Percentiles rank a stretch among this genome's conserved stretches.
phyloP scores from a whole-genome alignment of 352 stramenopile genomes.

The Pythium phragmitis region DNA sequence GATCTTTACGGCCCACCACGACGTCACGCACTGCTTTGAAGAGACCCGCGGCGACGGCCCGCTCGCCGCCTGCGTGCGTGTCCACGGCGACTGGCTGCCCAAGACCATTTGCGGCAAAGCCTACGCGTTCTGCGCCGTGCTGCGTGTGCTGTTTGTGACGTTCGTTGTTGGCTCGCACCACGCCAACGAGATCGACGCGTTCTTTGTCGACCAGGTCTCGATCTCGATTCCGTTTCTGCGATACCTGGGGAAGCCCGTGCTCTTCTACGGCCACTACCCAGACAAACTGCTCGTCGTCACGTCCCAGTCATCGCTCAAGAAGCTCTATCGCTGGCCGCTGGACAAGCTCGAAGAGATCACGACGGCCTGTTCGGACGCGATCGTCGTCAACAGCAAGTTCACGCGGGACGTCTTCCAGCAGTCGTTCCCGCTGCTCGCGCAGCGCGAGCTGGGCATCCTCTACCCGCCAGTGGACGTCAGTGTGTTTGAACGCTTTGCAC shows the following conservation, averaged over 20 bases:
- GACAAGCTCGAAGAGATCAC: constrained; percentile 94
- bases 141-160: constrained; percentile 94
- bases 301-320: constrained; percentile 66
- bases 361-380: constrained; percentile 80
- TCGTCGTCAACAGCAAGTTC: constrained; percentile 97
- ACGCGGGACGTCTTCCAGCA: constrained; percentile 89
- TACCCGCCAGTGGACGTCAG: constrained; percentile 94
- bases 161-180: constrained; percentile 45
- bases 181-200: constrained; percentile 58
- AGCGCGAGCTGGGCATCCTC: constrained; percentile 80
- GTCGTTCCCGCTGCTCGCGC: constrained; percentile 80
- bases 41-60: constrained; percentile 85
- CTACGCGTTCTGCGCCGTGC: constrained; percentile 92
- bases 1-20: constrained; percentile 97
- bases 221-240: constrained; percentile 77
- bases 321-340: constrained; percentile 90
- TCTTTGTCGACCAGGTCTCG: constrained; percentile 84
- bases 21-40: constrained; percentile 93
- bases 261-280: constrained; percentile 99
- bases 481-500: constrained; percentile 45
- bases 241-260: constrained; percentile 74
- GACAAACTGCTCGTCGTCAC: constrained; percentile 94
- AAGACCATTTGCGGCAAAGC: constrained; percentile 82
- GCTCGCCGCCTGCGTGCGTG: constrained; percentile 76
- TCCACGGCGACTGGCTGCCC: constrained; percentile 95